Evolutionary conservation across 106 monocot genomes (phyloP).

Genomic region (Phalaenopsis aphrodite): DNA sequence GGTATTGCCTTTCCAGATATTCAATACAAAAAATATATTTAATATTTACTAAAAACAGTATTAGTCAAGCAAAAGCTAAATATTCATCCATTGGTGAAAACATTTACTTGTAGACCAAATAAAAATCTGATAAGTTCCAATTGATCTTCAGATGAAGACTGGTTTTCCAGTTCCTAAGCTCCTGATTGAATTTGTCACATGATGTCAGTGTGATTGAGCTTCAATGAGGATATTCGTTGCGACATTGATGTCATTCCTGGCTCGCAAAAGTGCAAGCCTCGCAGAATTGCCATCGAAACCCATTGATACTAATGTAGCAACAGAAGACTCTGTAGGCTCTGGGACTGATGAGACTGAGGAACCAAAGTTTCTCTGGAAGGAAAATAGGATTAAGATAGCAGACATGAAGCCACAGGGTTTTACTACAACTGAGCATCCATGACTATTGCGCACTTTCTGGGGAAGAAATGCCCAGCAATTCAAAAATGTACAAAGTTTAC

Average conservation of each 20-base stretch:
- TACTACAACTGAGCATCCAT: neutral
- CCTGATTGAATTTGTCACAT: too few species aligned
- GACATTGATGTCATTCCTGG: slow-evolving; percentile 62
- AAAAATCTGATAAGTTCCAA: too few species aligned
- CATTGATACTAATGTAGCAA: slow-evolving; percentile 71
- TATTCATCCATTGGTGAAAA: too few species aligned
- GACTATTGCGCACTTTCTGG: neutral
- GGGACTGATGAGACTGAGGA: slow-evolving; percentile 13
- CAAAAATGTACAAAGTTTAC: neutral
- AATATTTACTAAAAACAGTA: too few species aligned
- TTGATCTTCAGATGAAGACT: too few species aligned
- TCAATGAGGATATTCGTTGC: slow-evolving; percentile 79
- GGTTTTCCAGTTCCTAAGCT: too few species aligned
- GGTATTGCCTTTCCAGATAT: too few species aligned
- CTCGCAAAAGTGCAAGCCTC: slow-evolving; percentile 55
- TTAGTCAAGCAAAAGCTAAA: too few species aligned
- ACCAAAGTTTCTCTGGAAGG: slow-evolving; percentile 34
- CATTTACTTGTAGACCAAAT: too few species aligned
- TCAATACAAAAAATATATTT: too few species aligned
- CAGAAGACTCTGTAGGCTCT: slow-evolving; percentile 61
- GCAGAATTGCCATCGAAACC: slow-evolving; percentile 68
- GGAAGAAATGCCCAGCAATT: neutral
- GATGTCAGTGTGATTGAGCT: slow-evolving; percentile 24
- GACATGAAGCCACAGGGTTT: neutral
- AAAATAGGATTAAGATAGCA: neutral